Evolutionary conservation across 768 basidiomycete species (phyloP).

Genomic region (Dacryopinax primogenitus): DNA sequence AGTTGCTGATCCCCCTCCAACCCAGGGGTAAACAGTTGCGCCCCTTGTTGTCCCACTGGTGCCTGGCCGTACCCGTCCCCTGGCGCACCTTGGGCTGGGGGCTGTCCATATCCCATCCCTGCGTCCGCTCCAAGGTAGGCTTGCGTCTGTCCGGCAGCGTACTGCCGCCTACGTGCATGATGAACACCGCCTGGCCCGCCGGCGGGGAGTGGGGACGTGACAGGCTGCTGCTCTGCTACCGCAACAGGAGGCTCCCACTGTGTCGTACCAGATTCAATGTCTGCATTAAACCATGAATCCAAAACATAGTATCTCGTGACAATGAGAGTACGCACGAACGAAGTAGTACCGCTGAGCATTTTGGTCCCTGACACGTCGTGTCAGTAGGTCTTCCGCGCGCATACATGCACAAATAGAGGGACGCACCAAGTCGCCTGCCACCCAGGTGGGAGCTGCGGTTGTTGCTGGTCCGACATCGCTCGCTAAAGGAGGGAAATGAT

Average conservation of each 20-base stretch:
- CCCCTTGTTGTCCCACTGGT: slow-evolving; percentile 27
- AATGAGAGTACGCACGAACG: slow-evolving; percentile 51
- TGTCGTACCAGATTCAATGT: slow-evolving; percentile 65
- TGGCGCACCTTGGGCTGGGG: slow-evolving; percentile 21
- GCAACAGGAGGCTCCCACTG: slow-evolving; percentile 77
- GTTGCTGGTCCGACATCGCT: slow-evolving; percentile 9
- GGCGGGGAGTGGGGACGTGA: slow-evolving; percentile 31
- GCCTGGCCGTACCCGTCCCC: slow-evolving; percentile 37
- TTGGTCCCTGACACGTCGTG: not conserved
- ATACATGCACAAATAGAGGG: slow-evolving; percentile 14
- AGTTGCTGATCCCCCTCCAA: slow-evolving; percentile 44
- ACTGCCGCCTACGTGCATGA: slow-evolving; percentile 68
- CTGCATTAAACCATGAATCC: slow-evolving; percentile 32
- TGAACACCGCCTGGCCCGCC: slow-evolving; percentile 27
- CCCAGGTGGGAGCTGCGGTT: slow-evolving; percentile 60
- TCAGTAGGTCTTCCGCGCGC: slow-evolving; percentile 54
- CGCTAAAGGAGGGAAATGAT: not conserved
- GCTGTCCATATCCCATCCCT: slow-evolving; percentile 24
- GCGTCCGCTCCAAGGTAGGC: slow-evolving; percentile 46
- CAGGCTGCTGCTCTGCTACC: slow-evolving; percentile 26
- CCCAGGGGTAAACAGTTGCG: slow-evolving; percentile 78
- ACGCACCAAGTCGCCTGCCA: slow-evolving; percentile 87
- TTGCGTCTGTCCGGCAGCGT: slow-evolving; percentile 87
- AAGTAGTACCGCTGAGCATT: slow-evolving; percentile 62
- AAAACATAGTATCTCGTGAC: not conserved